phyloP scores from a whole-genome alignment of 495 filamentous ascomycete species.

The Neurospora sp. region DNA sequence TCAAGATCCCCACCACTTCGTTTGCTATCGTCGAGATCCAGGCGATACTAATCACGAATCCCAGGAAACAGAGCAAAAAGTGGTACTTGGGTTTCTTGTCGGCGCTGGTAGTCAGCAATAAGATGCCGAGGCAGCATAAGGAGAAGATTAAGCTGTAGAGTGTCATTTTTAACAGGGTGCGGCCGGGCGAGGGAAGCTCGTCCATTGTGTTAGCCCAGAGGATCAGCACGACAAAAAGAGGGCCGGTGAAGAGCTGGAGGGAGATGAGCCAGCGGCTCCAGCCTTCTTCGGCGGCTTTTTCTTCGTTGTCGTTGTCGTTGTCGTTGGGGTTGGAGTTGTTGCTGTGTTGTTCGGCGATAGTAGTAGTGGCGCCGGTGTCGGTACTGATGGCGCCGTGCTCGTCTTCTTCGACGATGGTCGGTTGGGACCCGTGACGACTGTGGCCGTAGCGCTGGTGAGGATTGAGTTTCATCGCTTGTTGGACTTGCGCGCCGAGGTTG shows the following conservation, averaged over 20 bases:
- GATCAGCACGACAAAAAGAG: slow-evolving; percentile 69
- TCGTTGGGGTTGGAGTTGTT: neutral
- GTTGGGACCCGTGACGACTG: neutral
- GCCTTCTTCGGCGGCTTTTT: slow-evolving; percentile 17
- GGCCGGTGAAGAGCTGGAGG: slow-evolving; percentile 78
- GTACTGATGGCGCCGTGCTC: neutral
- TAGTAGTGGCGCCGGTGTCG: neutral
- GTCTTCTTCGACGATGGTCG: neutral
- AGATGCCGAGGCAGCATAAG: slow-evolving; percentile 46
- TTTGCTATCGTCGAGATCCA: slow-evolving; percentile 97
- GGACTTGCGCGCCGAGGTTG: neutral
- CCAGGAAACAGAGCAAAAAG: slow-evolving; percentile 69
- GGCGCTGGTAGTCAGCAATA: slow-evolving; percentile 54
- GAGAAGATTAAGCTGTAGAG: slow-evolving; percentile 64
- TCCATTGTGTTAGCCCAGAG: slow-evolving; percentile 60
- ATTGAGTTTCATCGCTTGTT: neutral
- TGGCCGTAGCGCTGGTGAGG: neutral
- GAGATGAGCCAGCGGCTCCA: slow-evolving; percentile 90
- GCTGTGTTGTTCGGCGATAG: neutral
- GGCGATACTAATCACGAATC: slow-evolving; percentile 82
- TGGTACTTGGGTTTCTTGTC: slow-evolving; percentile 54
- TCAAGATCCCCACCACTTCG: slow-evolving; percentile 92
- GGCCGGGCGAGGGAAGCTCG: slow-evolving; percentile 29
- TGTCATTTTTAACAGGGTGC: slow-evolving; percentile 46
- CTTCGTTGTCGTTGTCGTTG: neutral